phyloP scores from a whole-genome alignment of 2,329 filamentous ascomycete species.

The Cladosporium austrohemisphaericum region DNA sequence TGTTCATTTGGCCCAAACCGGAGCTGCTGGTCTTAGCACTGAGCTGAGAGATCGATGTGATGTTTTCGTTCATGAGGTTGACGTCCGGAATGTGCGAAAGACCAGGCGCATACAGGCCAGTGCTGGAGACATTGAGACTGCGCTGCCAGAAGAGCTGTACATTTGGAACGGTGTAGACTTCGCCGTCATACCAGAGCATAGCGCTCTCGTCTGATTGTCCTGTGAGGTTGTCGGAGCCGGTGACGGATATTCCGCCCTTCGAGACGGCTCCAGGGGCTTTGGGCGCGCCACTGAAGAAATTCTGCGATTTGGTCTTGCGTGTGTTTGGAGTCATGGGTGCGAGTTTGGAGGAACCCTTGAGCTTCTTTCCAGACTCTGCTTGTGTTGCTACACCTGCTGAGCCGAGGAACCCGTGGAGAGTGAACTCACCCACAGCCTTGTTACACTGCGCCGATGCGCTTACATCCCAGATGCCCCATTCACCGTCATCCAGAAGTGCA shows the following conservation, averaged over 20 bases:
- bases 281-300: conserved; percentile 42
- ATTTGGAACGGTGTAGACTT: conserved; percentile 44
- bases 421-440: conserved; percentile 27
- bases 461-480: conserved; percentile 53
- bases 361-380: conserved; percentile 26
- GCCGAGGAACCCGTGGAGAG: conserved; percentile 30
- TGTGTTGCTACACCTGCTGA: conserved; percentile 21
- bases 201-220: conserved; percentile 42
- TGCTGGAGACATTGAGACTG: conserved; percentile 31
- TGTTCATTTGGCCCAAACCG: conserved; percentile 40
- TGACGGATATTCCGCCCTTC: conserved; percentile 43
- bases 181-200: conserved; percentile 45
- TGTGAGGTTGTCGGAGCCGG: conserved; percentile 29
- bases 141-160: conserved; percentile 45
- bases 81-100: conserved; percentile 41
- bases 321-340: conserved; percentile 52
- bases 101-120: conserved; percentile 40
- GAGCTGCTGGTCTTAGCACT: conserved; percentile 29
- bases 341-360: conserved; percentile 36
- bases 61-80: conserved; percentile 40
- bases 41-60: conserved; percentile 44
- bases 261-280: conserved; percentile 29
- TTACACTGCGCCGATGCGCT: conserved; percentile 15
- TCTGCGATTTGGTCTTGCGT: conserved; percentile 42
- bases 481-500: conserved; percentile 47